phyloP scores from a whole-genome alignment of 2,329 filamentous ascomycete genomes.

The Grosmannia serpens region DNA sequence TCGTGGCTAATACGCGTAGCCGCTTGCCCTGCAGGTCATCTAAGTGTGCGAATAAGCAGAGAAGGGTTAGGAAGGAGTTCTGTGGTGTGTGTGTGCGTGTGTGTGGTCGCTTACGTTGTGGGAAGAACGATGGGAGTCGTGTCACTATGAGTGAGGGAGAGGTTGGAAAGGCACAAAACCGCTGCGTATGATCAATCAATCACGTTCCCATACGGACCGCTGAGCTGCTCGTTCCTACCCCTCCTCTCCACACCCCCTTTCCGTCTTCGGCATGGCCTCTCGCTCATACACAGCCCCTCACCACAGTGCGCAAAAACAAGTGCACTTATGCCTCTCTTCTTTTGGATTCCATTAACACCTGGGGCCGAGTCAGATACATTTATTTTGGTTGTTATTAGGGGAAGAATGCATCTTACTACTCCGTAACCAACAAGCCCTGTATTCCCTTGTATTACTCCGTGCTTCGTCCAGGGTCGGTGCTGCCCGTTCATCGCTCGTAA shows the following conservation, averaged over 20 bases:
- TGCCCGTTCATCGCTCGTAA: background rate
- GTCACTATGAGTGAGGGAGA: background rate
- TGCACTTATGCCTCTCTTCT: background rate
- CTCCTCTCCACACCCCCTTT: slow-evolving; percentile 3
- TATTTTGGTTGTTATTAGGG: too few relatives aligned
- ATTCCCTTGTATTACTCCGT: background rate
- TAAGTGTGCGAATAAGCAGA: background rate
- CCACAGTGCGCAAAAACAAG: background rate
- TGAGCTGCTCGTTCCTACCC: background rate
- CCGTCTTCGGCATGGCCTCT: background rate
- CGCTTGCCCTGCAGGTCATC: background rate
- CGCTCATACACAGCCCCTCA: background rate
- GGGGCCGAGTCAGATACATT: background rate
- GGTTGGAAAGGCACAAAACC: background rate
- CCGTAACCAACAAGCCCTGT: background rate
- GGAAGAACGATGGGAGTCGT: background rate
- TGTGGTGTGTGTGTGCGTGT: background rate
- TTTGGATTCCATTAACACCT: background rate
- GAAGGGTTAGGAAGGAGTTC: background rate
- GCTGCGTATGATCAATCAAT: background rate
- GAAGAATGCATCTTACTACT: background rate
- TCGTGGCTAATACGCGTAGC: background rate
- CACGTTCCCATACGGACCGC: background rate
- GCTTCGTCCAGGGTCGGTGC: background rate
- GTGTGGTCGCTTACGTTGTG: background rate